A percentile compares a stretch with the other conserved stretches of the same genome.
These are phyloP conservation scores for Brettanomyces custersianus DNA, from an alignment of 805 yeast species.

Conservation along the genomic window DNA sequence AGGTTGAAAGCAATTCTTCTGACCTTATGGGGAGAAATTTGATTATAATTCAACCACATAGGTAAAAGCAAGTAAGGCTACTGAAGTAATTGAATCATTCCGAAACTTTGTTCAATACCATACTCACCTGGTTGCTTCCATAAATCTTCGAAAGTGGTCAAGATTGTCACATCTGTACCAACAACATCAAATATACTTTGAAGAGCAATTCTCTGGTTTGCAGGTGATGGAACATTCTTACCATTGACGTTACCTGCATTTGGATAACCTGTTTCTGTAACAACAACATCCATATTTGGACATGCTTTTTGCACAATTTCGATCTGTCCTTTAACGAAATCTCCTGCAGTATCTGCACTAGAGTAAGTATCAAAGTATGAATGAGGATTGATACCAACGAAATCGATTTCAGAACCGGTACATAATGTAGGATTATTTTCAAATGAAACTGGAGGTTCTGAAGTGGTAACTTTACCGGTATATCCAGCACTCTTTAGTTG, in stretches of 20 bases:
- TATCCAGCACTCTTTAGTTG: constrained; percentile 62
- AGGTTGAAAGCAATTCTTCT: no score
- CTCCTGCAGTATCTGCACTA: constrained; percentile 61
- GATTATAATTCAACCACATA: no score
- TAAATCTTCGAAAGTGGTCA: constrained; percentile 73
- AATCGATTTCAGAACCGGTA: constrained; percentile 59
- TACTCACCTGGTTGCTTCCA: constrained; percentile 85
- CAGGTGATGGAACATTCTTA: constrained; percentile 56
- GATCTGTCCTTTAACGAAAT: constrained; percentile 58
- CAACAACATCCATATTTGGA: constrained; percentile 37
- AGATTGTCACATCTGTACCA: constrained; percentile 55
- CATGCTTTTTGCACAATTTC: constrained; percentile 47
- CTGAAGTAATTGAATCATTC: constrained; percentile 35
- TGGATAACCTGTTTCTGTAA: constrained; percentile 91
- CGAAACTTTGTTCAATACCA: constrained; percentile 83
- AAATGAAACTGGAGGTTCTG: constrained; percentile 83
- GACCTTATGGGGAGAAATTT: no score
- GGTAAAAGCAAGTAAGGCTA: no score
- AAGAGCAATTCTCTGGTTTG: constrained; percentile 67
- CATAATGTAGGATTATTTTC: constrained; percentile 60
- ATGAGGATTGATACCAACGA: constrained; percentile 81
- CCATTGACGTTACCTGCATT: constrained; percentile 67
- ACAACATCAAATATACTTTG: constrained; percentile 48
- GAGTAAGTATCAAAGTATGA: constrained; percentile 66
- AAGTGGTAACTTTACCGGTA: constrained; percentile 66